A percentile compares a stretch with the other conserved stretches of the same genome.
phyloP scores from a whole-genome alignment of 805 yeast genomes.

The Candida lessepsii region DNA sequence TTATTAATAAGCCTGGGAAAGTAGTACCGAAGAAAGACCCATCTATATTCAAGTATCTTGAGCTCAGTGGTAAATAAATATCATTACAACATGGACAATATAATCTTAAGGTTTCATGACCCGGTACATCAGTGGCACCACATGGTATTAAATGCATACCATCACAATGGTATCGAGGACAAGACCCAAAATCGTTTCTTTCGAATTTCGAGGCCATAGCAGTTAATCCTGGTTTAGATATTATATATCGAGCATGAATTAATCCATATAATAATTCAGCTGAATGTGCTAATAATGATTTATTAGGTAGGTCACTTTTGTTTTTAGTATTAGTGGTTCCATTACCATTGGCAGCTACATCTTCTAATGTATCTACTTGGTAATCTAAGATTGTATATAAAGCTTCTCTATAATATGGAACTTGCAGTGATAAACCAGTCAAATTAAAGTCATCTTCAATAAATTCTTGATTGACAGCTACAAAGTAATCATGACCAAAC shows the following conservation, averaged over 20 bases:
- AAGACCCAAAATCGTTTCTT: constrained; percentile 81
- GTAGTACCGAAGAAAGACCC: constrained; percentile 98
- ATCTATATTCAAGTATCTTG: constrained; percentile 85
- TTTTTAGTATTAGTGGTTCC: constrained; percentile 7
- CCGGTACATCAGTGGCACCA: constrained; percentile 88
- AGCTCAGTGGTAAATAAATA: constrained; percentile 80
- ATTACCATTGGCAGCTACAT: constrained; percentile 19
- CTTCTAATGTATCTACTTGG: constrained; percentile 53
- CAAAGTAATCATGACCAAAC: constrained; percentile 87
- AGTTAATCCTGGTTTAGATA: constrained; percentile 85
- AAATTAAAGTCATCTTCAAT: constrained; percentile 96
- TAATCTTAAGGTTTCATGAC: constrained; percentile 85
- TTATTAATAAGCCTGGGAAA: constrained; percentile 88
- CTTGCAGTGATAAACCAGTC: constrained; percentile 81
- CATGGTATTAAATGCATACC: constrained; percentile 89
- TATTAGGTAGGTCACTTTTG: constrained; percentile 52
- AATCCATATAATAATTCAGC: constrained; percentile 93
- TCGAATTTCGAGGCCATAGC: constrained; percentile 94
- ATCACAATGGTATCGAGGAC: constrained; percentile 88
- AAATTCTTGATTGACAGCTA: constrained; percentile 87
- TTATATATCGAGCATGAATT: constrained; percentile 87
- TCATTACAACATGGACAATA: constrained; percentile 96
- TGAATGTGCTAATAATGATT: constrained; percentile 78
- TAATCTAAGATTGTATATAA: constrained; percentile 86
- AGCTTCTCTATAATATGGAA: constrained; percentile 90